Evolutionary conservation across 169 alveolate species (phyloP), one percentile per base, ranked within the genome.

Genomic region (Theileria luwenshuni): DNA sequence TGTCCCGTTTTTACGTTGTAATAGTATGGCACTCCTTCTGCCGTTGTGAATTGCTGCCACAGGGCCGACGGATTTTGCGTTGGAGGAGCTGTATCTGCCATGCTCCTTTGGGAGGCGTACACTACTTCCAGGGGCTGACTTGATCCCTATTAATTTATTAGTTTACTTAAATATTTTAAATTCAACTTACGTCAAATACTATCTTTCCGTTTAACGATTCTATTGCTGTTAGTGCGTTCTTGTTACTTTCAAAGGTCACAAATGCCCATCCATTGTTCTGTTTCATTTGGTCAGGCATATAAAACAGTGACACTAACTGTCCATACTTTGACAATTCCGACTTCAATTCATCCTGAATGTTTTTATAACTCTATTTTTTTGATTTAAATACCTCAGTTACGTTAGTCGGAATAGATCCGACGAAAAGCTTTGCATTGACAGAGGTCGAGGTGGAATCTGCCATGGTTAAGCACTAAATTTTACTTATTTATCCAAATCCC

Each of bases 21-120:
- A 59, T 92, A 92, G 74, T 92, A 92, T 51, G 93, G 92, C n/a
- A 85, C 84, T 10, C 95, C 95, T 68, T 92, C 95, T 6, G 95
- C 65, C 30, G 93, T 92, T 23, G 86, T 80, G 76, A 86, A 91
- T 71, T 92, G 92, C 87, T 90, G 91, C 95, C 95, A 92, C 48
- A 74, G 49, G 10, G 71, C 42, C 27, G 75, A 32, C 3, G 70
- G 51, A 2, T 5, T 2, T 5, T 25, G 33, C 12, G 75, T 1
- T 28, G n/a, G 54, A 6, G 69, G 69, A 5, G 5, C n/a, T 10
- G 42, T 61, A 3, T 67, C 75, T 21, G 33, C 75, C 75, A 67
- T 67, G 51, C 28, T 67, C 17, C 75, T 30, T 8, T 67, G 75
- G n/a, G 75, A 67, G 8, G 75, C 75, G 32, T 67, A 67, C 38